phyloP scores from a whole-genome alignment of 2,329 filamentous ascomycete genomes.

The Elsinoe perseae region DNA sequence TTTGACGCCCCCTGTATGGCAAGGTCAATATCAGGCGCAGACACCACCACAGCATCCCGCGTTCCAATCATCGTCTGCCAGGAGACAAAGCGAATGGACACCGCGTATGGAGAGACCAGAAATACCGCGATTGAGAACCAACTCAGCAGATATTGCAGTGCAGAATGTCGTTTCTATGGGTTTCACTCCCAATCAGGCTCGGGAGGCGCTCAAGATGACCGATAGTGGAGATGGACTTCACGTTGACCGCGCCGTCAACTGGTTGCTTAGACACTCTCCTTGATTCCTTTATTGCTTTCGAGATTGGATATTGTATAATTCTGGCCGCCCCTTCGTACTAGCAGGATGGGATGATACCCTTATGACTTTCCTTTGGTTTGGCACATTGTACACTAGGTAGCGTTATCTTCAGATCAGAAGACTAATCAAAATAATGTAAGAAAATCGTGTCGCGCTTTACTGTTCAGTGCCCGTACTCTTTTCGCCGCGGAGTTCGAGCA shows the following conservation, averaged over 20 bases:
- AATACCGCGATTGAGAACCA: constrained; percentile 18
- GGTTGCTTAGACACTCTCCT: constrained; percentile 39
- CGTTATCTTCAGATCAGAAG: not conserved
- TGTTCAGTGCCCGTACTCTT: not conserved
- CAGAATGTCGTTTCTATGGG: constrained; percentile 53
- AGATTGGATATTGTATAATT: not conserved
- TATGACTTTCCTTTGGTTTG: constrained; percentile 11
- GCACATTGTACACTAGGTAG: not conserved
- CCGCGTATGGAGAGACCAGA: constrained; percentile 22
- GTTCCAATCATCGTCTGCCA: not conserved
- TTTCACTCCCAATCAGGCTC: constrained; percentile 48
- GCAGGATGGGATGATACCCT: not conserved
- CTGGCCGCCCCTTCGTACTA: not conserved
- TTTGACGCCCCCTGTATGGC: not conserved
- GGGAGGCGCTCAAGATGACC: constrained; percentile 50
- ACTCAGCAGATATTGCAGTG: constrained; percentile 45
- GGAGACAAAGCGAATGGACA: constrained; percentile 12
- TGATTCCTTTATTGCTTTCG: constrained; percentile 3
- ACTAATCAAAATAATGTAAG: not conserved
- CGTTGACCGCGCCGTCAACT: constrained; percentile 49
- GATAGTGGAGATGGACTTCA: constrained; percentile 54
- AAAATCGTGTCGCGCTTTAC: not conserved
- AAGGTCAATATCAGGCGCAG: constrained; percentile 22
- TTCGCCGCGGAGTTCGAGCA: not conserved
- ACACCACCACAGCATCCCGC: constrained; percentile 13